Evolutionary conservation across 1,284 basidiomycete genomes (phyloP), one percentile per base, ranked within the genome.

Genomic region (Hypsizygus ulmarius): DNA sequence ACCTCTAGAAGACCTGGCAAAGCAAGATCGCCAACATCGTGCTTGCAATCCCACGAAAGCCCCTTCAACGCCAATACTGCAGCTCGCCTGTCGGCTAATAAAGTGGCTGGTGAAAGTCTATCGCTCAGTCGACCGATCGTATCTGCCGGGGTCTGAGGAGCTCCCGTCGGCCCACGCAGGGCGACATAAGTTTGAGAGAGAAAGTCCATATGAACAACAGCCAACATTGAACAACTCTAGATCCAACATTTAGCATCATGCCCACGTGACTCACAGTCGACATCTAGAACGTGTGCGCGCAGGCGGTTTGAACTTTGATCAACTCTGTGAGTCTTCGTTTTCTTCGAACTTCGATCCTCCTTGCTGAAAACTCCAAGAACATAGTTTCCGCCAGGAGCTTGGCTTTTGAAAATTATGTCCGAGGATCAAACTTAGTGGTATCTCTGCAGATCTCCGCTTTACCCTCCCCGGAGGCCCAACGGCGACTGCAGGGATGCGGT

Each of bases 41-140:
- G 77, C 64, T 90, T 94, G 75, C 90, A 93, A 68, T 97, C 95
- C 47, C 94, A 80, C 39, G 87, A 78, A 41, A 98, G 81, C 11
- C 94, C 94, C 66, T 98, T 98, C 58, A 99, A 79, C 0, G 93
- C 83, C 36, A 97, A 75, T 7, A 99, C 86, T 0, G 95, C 90
- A 14, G 95, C 95, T 43, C 93, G 81, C 57, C 95, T 79, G 70
- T 98, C 96, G 36, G 94, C 88, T 29, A 94, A 82, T 29, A 90
- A 80, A 0, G 90, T 87, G 1, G 87, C 82, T 10, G 92, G 91
- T 25, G 91, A 87, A 30, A 99, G 83, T 41, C 93, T 77, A 64
- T 97, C 93, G 55, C 87, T 88, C 51, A 98, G 86, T 56, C 87
- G 86, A 39, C 81, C 78, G 59, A 98, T 91, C 14, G 93, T 94